Evolutionary conservation across 2,329 filamentous ascomycete species (phyloP), one percentile per base, ranked within the genome.

Genomic region (Penicillium italicum): DNA sequence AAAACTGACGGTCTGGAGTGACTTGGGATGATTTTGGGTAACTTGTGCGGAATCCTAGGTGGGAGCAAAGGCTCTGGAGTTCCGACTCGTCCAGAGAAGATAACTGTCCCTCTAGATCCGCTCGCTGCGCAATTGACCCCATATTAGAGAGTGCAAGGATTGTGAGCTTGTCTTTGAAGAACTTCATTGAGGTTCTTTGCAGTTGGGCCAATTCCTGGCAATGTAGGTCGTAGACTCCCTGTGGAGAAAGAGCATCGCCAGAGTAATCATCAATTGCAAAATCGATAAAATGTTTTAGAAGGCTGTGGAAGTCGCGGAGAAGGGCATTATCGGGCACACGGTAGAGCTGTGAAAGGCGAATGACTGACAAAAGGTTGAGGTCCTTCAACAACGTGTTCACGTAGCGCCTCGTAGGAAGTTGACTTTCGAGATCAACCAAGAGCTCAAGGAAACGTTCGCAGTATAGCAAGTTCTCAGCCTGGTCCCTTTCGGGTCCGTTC

Each of bases 391-490:
- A 77, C 1, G 90, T 86, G 72, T 97, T 97, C 69, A 96, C 90
- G 71, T 97, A 97, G 72, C 94, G 85, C 64, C 94, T 82, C 4
- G 95, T 99, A 0, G 94, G 94, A 45, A 97, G 79, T 72, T 99
- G 94, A 67, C 93, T 97, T 71, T 95, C 86, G 20, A 99, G 77
- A 70, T 99, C 94, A 9, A 89, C 87, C 45, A 99, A 79, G 49
- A 99, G 87, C 73, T 99, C 94, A 49, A 94, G 75, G 60, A 97
- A 93, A n/a, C 92, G 85, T 73, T 97, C 93, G 70, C 91, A 96
- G 73, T 97, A 99, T 3, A 85, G 75, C 20, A 91, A 72, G 62
- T 89, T 85, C 31, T 91, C 87, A 74, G 73, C 59, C 54, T 67
- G 64, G 20, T 69, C 63, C 49, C 71, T 70, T 16, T 72, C 72